These are phyloP conservation scores for Neurospora intermedia DNA, from an alignment of 495 filamentous ascomycete genomes.

Conservation along the genomic window DNA sequence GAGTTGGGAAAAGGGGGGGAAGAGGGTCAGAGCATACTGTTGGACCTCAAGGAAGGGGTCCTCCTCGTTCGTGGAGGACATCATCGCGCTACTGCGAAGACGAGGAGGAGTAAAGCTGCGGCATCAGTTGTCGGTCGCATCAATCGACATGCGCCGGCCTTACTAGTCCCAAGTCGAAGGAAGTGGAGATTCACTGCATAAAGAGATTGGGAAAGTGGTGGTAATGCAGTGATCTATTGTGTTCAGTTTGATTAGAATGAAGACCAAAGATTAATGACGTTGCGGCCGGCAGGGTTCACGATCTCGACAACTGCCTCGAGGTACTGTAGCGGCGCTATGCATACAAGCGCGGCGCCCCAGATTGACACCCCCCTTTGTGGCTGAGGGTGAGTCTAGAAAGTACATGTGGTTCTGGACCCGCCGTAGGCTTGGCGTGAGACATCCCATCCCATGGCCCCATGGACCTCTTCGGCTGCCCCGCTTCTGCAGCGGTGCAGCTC, in stretches of 20 bases:
- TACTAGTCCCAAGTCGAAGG: background rate
- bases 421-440: background rate
- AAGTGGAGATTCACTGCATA: background rate
- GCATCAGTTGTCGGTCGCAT: constrained; percentile 8
- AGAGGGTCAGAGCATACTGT: constrained; percentile 41
- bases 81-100: constrained; percentile 33
- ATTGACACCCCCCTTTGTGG: background rate
- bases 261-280: background rate
- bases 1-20: background rate
- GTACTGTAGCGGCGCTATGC: background rate
- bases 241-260: background rate
- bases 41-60: constrained; percentile 95
- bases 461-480: background rate
- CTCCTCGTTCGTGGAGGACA: constrained; percentile 61
- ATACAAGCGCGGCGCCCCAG: background rate
- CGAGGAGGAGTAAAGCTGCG: background rate
- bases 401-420: background rate
- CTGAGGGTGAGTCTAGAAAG: background rate
- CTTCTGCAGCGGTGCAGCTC: background rate
- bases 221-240: background rate
- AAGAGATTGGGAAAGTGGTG: background rate
- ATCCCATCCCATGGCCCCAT: background rate
- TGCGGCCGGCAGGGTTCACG: background rate
- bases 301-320: background rate
- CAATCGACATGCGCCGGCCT: background rate